Evolutionary conservation across 1,284 basidiomycete genomes (phyloP).

Genomic region (Pterulicium gracile): DNA sequence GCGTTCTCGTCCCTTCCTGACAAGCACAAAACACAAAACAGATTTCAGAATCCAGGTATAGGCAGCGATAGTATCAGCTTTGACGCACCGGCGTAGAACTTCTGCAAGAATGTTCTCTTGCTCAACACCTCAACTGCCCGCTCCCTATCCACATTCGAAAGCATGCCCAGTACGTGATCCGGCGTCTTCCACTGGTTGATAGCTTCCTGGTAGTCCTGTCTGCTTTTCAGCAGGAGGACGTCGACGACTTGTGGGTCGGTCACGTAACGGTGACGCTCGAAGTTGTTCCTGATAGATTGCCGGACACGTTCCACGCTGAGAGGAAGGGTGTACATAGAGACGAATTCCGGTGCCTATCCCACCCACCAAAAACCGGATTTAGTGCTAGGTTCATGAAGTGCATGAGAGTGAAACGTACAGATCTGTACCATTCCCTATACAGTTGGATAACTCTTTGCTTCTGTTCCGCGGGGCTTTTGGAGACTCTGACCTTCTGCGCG

Average conservation of each 20-base stretch:
- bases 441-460: constrained; percentile 65
- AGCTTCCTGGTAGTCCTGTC: constrained; percentile 90
- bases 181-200: constrained; percentile 91
- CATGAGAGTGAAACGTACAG: constrained; percentile 9
- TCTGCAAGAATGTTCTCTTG: constrained; percentile 1
- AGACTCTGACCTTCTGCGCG: constrained; percentile 57
- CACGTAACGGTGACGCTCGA: constrained; percentile 81
- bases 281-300: constrained; percentile 76
- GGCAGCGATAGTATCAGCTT: neutral
- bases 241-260: constrained; percentile 82
- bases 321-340: constrained; percentile 76
- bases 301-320: constrained; percentile 77
- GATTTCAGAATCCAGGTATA: neutral
- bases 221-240: constrained; percentile 78
- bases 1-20: constrained; percentile 37
- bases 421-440: constrained; percentile 59
- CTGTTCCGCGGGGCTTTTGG: constrained; percentile 55
- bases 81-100: neutral
- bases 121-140: neutral
- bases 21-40: neutral
- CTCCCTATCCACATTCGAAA: constrained; percentile 15
- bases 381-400: constrained; percentile 4
- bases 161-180: constrained; percentile 62
- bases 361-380: constrained; percentile 1
- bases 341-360: constrained; percentile 81